A percentile compares a stretch with the other conserved stretches of the same genome.
These are phyloP conservation scores for Ascochyta clinopodiicola DNA, from an alignment of 2,329 filamentous ascomycete genomes.

Conservation along the genomic window DNA sequence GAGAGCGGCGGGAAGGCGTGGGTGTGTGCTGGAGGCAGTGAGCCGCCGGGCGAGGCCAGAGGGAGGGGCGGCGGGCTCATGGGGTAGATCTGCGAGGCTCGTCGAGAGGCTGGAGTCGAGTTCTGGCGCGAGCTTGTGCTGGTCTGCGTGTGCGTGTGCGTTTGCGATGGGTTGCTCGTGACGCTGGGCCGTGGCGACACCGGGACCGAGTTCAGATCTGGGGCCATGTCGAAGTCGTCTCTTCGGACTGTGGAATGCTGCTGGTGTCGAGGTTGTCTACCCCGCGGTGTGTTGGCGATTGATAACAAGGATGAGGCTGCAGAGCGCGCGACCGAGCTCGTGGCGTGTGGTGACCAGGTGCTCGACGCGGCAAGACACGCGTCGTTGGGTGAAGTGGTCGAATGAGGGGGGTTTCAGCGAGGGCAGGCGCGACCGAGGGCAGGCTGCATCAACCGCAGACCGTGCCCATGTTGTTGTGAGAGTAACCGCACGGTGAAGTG, in stretches of 20 bases:
- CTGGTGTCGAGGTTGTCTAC: slow-evolving; percentile 2
- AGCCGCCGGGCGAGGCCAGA: slow-evolving; percentile 47
- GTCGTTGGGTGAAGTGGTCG: slow-evolving; percentile 8
- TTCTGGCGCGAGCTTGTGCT: slow-evolving; percentile 30
- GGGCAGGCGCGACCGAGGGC: slow-evolving; percentile 25
- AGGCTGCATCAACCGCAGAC: slow-evolving; percentile 21
- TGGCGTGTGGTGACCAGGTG: slow-evolving; percentile 2
- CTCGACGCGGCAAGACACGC: slow-evolving; percentile 9
- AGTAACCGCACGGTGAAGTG: neutral
- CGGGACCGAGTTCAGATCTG: slow-evolving; percentile 56
- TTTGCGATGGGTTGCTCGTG: slow-evolving; percentile 26
- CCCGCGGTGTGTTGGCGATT: slow-evolving; percentile 9
- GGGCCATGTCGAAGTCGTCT: slow-evolving; percentile 50
- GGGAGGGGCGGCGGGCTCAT: slow-evolving; percentile 57
- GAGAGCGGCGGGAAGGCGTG: slow-evolving; percentile 47
- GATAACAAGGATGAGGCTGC: slow-evolving; percentile 6
- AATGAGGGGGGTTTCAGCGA: slow-evolving; percentile 12
- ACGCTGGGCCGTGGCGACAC: slow-evolving; percentile 42
- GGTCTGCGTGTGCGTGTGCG: slow-evolving; percentile 30
- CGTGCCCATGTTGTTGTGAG: slow-evolving; percentile 13
- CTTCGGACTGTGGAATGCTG: neutral
- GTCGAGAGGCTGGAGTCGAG: slow-evolving; percentile 32
- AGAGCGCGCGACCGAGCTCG: neutral
- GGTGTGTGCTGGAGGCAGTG: slow-evolving; percentile 32
- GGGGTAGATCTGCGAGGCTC: slow-evolving; percentile 52